phyloP scores from a whole-genome alignment of 495 filamentous ascomycete genomes.

The Cudoniella acicularis region DNA sequence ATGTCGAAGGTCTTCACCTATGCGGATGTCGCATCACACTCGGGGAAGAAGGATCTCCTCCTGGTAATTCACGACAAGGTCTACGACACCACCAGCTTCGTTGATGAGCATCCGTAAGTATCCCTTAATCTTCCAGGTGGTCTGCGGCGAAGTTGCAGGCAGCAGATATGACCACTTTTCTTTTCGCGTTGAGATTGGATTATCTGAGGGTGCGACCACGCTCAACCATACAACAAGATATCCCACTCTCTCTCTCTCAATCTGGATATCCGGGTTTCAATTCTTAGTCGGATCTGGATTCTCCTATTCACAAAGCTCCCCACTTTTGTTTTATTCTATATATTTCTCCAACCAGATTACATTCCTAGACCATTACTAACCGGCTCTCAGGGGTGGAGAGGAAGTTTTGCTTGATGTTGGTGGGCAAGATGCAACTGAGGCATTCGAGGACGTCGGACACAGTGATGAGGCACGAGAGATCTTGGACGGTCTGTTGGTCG shows the following conservation, averaged over 20 bases:
- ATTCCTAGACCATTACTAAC: conserved; percentile 12
- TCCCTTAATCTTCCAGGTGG: conserved; percentile 1
- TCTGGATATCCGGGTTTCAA: background rate
- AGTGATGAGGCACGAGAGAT: conserved; percentile 98
- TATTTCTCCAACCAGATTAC: background rate
- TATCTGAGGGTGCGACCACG: too few relatives aligned
- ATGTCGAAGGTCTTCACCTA: conserved; percentile 78
- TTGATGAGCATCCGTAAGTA: conserved; percentile 99
- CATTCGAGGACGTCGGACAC: conserved; percentile 99
- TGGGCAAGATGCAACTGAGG: conserved; percentile 95
- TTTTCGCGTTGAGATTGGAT: background rate
- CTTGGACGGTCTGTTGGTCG: conserved; percentile 74
- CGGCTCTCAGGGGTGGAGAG: conserved; percentile 76
- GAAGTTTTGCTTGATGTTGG: conserved; percentile 96
- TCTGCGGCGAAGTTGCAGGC: background rate
- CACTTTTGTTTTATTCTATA: conserved; percentile 13
- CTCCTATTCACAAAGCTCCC: background rate
- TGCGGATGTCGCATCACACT: conserved; percentile 80
- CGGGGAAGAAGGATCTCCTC: conserved; percentile 93
- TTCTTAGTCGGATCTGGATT: background rate
- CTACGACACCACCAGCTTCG: conserved; percentile 82
- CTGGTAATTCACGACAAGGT: conserved; percentile 94
- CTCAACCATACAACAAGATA: background rate
- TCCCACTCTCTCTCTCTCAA: background rate
- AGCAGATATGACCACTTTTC: background rate